Evolutionary conservation across 257 asterid species (phyloP).

Genomic region (Nicotiana tabacum): DNA sequence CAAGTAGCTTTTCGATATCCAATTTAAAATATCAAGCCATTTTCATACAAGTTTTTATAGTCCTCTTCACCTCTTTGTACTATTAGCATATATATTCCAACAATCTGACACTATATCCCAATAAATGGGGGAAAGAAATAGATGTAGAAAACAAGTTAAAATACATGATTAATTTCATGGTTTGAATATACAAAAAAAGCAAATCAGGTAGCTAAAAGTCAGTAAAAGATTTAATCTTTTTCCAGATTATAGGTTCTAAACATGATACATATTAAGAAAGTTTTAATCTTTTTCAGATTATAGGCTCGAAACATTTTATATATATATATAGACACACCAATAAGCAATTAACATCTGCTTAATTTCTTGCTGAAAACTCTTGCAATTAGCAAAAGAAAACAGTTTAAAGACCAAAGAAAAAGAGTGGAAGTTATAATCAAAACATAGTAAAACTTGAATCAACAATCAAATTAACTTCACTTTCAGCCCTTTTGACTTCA

Average conservation of each 20-base stretch:
- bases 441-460: background rate
- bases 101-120: background rate
- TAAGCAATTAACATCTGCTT: background rate
- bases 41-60: background rate
- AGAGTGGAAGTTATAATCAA: background rate
- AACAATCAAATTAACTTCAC: conserved; percentile 1
- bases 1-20: background rate
- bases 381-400: background rate
- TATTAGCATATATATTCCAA: background rate
- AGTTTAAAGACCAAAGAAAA: background rate
- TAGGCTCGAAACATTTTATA: background rate
- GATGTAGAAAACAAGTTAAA: background rate
- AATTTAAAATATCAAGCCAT: background rate
- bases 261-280: background rate
- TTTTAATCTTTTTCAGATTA: background rate
- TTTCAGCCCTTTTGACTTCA: background rate
- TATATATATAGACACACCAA: background rate
- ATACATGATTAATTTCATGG: background rate
- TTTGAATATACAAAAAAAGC: background rate
- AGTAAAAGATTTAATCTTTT: background rate
- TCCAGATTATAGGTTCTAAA: background rate
- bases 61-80: background rate
- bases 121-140: background rate
- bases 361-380: background rate
- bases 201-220: background rate